These are phyloP conservation scores for Paramecium biaurelia DNA, from an alignment of 73 alveolate species.

Conservation along the genomic window DNA sequence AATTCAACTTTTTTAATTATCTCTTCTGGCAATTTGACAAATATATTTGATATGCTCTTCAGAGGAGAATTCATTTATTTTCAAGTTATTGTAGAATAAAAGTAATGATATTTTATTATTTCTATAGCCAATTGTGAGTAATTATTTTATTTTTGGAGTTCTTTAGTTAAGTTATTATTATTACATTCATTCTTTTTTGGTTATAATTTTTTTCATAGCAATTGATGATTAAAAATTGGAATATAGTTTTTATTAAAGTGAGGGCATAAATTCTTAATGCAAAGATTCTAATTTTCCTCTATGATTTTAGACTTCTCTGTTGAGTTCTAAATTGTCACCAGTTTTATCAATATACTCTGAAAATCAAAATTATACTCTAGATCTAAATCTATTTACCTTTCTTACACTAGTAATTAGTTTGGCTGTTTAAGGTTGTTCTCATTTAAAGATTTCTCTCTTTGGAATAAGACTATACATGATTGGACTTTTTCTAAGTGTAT, in stretches of 20 bases:
- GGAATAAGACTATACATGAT: neutral
- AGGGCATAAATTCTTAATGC: slow-evolving; percentile 24
- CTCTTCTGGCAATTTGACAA: neutral
- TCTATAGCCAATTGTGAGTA: neutral
- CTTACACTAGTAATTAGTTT: neutral
- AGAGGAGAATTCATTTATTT: neutral
- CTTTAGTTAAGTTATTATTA: neutral
- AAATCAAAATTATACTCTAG: neutral
- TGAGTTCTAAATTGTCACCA: slow-evolving; percentile 16
- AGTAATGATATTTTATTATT: neutral
- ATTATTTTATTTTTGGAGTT: neutral
- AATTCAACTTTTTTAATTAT: neutral
- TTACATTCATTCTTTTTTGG: neutral
- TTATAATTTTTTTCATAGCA: neutral
- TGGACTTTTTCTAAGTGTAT: neutral
- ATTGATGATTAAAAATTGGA: neutral
- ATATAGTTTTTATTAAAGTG: neutral
- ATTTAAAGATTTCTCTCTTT: slow-evolving; percentile 57
- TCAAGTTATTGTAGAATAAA: neutral
- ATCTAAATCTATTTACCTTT: neutral
- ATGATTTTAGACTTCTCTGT: slow-evolving; percentile 39
- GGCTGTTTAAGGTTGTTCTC: slow-evolving; percentile 28
- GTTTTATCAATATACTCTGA: slow-evolving; percentile 26
- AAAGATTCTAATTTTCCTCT: slow-evolving; percentile 32
- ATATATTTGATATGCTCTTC: neutral